Percentiles rank a stretch among this genome's conserved stretches.
Evolutionary conservation across 345 rosid species (phyloP).

Genomic region (Heritiera littoralis): DNA sequence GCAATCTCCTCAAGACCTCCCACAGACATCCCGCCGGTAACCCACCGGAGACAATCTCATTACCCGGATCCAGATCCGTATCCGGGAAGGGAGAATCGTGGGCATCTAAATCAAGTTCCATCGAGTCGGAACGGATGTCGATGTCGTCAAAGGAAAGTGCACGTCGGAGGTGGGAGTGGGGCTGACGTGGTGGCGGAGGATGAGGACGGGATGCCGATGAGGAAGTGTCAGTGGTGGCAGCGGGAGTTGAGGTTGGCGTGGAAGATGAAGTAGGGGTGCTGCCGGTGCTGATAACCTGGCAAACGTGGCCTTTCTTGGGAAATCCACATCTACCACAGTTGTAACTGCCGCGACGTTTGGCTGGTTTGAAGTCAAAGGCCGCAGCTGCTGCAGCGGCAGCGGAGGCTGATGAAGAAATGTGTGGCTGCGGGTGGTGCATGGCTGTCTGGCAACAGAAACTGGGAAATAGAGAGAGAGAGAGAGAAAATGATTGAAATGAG

Average conservation of each 20-base stretch:
- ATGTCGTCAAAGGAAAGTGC: slow-evolving; percentile 80
- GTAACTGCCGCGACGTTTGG: slow-evolving; percentile 81
- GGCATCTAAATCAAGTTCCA: slow-evolving; percentile 37
- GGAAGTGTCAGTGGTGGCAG: slow-evolving; percentile 37
- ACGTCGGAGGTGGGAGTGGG: slow-evolving; percentile 67
- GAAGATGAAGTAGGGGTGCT: slow-evolving; percentile 29
- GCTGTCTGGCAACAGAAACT: neutral
- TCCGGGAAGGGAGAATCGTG: slow-evolving; percentile 33
- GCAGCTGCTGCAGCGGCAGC: slow-evolving; percentile 44
- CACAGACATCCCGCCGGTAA: slow-evolving; percentile 61
- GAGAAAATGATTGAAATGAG: neutral
- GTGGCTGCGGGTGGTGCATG: slow-evolving; percentile 50
- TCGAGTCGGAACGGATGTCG: slow-evolving; percentile 48
- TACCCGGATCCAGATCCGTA: slow-evolving; percentile 46
- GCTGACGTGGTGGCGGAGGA: slow-evolving; percentile 49
- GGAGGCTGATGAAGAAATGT: slow-evolving; percentile 48
- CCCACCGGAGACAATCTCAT: slow-evolving; percentile 43
- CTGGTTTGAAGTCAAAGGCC: slow-evolving; percentile 46
- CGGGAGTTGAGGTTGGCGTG: slow-evolving; percentile 34
- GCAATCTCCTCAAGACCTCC: slow-evolving; percentile 80
- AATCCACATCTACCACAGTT: slow-evolving; percentile 97
- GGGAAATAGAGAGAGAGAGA: neutral
- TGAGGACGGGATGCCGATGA: slow-evolving; percentile 34
- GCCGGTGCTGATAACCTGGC: slow-evolving; percentile 34
- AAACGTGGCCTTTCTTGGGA: slow-evolving; percentile 90